Evolutionary conservation across 441 rosid species (phyloP).

Genomic region (Arabidopsis hybrid): DNA sequence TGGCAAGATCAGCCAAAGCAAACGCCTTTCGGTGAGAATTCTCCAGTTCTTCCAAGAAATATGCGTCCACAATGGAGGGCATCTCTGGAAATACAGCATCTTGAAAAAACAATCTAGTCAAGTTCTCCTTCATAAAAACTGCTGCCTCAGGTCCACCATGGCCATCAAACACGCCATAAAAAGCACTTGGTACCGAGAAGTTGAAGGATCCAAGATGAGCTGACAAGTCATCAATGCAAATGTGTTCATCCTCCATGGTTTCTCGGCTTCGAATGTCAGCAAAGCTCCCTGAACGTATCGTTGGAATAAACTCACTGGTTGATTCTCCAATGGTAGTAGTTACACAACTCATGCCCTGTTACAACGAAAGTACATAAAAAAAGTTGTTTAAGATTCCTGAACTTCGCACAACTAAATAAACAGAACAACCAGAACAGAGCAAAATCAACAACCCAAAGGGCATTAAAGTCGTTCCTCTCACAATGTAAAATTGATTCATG

Average conservation of each 20-base stretch:
- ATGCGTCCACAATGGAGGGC: slow-evolving; percentile 53
- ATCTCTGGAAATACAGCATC: slow-evolving; percentile 60
- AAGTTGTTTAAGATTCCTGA: neutral
- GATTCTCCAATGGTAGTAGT: slow-evolving; percentile 31
- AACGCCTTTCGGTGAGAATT: slow-evolving; percentile 72
- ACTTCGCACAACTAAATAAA: neutral
- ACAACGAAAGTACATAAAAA: neutral
- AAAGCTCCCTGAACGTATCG: slow-evolving; percentile 81
- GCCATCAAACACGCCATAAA: slow-evolving; percentile 91
- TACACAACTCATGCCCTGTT: slow-evolving; percentile 38
- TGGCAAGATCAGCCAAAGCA: slow-evolving; percentile 74
- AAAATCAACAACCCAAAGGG: slow-evolving; percentile 8
- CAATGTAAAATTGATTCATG: neutral
- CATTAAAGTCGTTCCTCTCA: slow-evolving; percentile 1
- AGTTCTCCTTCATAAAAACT: slow-evolving; percentile 70
- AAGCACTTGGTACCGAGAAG: slow-evolving; percentile 68
- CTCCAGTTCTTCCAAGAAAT: slow-evolving; percentile 67
- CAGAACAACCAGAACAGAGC: neutral
- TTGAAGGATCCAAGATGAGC: slow-evolving; percentile 59
- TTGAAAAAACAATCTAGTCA: slow-evolving; percentile 72
- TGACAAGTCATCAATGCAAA: slow-evolving; percentile 80
- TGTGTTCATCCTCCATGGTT: slow-evolving; percentile 93
- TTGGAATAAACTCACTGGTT: slow-evolving; percentile 49
- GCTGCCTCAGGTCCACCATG: slow-evolving; percentile 92
- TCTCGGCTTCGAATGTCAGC: slow-evolving; percentile 65